Evolutionary conservation across 2,329 filamentous ascomycete species (phyloP), one percentile per base, ranked within the genome.

Genomic region (Cercospora janseana): DNA sequence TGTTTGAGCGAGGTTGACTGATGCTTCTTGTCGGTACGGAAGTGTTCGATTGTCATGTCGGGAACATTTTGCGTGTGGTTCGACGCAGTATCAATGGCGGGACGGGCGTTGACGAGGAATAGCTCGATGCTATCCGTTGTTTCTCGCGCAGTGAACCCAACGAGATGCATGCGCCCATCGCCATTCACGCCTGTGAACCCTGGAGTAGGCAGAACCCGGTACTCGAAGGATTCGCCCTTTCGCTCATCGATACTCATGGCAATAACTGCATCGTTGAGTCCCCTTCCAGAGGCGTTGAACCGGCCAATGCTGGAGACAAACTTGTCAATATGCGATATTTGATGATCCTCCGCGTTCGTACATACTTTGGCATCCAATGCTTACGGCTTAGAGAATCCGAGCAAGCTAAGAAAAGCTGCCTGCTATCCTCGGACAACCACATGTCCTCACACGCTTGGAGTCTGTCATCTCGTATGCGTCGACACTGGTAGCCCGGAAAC

Each of bases 371-470:
- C 45, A 56, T 48, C 58, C 58, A 60, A 16, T 59, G 20, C 18
- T 43, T 49, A 13, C 58, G 46, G 13, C 45, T 29, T 8, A 38
- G 15, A 8, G 55, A 34, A 27, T 55, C 48, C 7, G 56, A 59
- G 29, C 58, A 60, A 20, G 58, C 56, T 4, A 59, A 43, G 29
- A 60, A 60, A 5, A 60, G 44, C 41, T 59, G 54, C 12, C 58
- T 51, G 9, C 56, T 57, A 21, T 48, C 27, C 28, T 60, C 58
- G 1, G 58, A 60, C 9, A 60, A 41, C 56, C 56, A 60, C 55
- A 59, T 56, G 18, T 60, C 58, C 34, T 60, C 58, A 28, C 58
- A 60, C 26, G 58, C 58, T 20, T 59, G 47, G 12, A 60, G 28
- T 24, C 50, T 49, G 9, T 50, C 48, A 31, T 57, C 58, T 4